Evolutionary conservation across 345 rosid species (phyloP).

Genomic region (Salix koriyanagi): DNA sequence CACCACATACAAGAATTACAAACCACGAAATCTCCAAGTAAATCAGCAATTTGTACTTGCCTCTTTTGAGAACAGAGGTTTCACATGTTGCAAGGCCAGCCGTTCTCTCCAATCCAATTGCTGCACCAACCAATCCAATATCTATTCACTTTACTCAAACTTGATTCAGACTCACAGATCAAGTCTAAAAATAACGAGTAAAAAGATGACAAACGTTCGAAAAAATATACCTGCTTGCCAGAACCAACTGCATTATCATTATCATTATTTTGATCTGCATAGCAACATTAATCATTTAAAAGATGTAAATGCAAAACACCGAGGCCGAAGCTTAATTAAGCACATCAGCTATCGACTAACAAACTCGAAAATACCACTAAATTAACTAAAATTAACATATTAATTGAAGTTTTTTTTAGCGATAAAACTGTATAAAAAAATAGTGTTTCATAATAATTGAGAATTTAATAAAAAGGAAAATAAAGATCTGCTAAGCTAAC

Average conservation of each 20-base stretch:
- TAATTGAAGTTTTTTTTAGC: neutral
- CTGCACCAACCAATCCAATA: constrained; percentile 40
- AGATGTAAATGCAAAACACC: neutral
- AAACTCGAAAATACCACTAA: neutral
- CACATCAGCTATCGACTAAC: neutral
- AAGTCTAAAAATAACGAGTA: neutral
- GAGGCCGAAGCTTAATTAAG: neutral
- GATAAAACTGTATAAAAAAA: neutral
- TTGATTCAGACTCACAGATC: constrained; percentile 1
- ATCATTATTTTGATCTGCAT: constrained; percentile 48
- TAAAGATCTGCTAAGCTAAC: constrained; percentile 27
- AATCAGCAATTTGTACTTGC: constrained; percentile 37
- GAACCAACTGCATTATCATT: constrained; percentile 18
- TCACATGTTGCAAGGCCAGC: constrained; percentile 57
- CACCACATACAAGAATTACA: neutral
- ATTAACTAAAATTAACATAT: neutral
- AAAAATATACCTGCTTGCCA: constrained; percentile 45
- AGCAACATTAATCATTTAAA: constrained; percentile 16
- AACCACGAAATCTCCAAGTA: constrained; percentile 2
- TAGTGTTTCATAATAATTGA: neutral
- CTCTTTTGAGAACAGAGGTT: constrained; percentile 72
- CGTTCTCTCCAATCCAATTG: constrained; percentile 82
- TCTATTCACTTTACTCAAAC: neutral
- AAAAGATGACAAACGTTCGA: constrained; percentile 1
- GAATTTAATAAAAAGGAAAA: neutral